Conservation (phyloP, 306 rosid species). For the Chamaecrista fasciculata region DNA sequence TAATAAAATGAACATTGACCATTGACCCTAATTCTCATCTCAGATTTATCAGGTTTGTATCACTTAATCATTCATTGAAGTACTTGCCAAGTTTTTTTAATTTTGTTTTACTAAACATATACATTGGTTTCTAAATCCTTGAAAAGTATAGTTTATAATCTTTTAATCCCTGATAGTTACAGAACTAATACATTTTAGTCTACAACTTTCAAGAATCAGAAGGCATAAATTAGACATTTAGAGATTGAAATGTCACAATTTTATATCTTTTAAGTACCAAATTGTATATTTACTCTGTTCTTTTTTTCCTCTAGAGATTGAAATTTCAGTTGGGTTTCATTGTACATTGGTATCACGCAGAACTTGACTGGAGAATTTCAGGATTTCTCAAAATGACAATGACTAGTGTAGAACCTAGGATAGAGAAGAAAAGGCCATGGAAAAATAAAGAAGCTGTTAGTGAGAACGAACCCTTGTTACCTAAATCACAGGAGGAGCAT, state of each 20-base stretch:
- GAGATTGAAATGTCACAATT: too few relatives aligned
- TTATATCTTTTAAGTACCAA: too few relatives aligned
- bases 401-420: conserved; percentile 31
- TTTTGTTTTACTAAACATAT: background rate
- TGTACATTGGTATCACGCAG: conserved; percentile 11
- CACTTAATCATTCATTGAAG: background rate
- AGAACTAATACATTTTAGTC: too few relatives aligned
- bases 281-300: too few relatives aligned
- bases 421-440: conserved; percentile 43
- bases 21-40: background rate
- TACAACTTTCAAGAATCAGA: too few relatives aligned
- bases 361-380: conserved; percentile 1
- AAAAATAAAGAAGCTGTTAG: conserved; percentile 42
- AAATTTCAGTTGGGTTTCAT: conserved; percentile 28
- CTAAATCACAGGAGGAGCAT: conserved; percentile 40
- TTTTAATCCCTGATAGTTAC: too few relatives aligned
- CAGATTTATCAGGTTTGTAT: conserved; percentile 22
- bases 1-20: too few relatives aligned
- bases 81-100: background rate
- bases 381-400: conserved; percentile 46
- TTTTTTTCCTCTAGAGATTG: background rate
- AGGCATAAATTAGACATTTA: too few relatives aligned
- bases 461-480: conserved; percentile 70
- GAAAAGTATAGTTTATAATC: too few relatives aligned
- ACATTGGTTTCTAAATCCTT: too few relatives aligned